phyloP scores from a whole-genome alignment of 2,329 filamentous ascomycete species.

The Ophiostoma fasciatum region DNA sequence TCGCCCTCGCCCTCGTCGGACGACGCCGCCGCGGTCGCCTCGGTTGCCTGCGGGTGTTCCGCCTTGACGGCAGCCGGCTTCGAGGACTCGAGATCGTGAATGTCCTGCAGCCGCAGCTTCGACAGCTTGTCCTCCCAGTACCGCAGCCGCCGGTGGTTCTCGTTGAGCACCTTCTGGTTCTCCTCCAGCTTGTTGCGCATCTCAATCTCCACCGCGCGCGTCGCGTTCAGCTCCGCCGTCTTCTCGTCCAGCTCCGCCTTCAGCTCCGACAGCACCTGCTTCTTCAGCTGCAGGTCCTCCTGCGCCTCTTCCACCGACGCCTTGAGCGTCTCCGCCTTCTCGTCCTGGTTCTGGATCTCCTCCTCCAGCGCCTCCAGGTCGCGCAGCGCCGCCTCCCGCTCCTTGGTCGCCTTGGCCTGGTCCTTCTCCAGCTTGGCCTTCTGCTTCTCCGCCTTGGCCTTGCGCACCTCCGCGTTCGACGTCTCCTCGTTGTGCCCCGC shows the following conservation, averaged over 20 bases:
- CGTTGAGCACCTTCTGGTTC: slow-evolving; percentile 72
- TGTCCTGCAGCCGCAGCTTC: slow-evolving; percentile 71
- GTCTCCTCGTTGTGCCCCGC: slow-evolving; percentile 65
- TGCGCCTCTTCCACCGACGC: slow-evolving; percentile 69
- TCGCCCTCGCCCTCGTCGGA: slow-evolving; percentile 10
- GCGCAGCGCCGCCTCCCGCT: slow-evolving; percentile 53
- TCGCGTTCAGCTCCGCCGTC: slow-evolving; percentile 73
- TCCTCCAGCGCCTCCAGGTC: slow-evolving; percentile 68
- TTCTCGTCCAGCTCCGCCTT: slow-evolving; percentile 83
- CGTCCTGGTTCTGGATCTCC: slow-evolving; percentile 64
- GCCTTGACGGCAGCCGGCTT: slow-evolving; percentile 16
- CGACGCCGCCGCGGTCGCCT: slow-evolving; percentile 3
- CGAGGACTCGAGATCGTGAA: slow-evolving; percentile 46
- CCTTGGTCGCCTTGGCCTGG: slow-evolving; percentile 60
- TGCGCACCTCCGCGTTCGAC: slow-evolving; percentile 73
- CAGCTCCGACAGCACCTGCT: slow-evolving; percentile 60
- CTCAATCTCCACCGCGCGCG: slow-evolving; percentile 80
- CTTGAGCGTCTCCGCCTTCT: slow-evolving; percentile 58
- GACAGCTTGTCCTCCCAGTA: slow-evolving; percentile 85
- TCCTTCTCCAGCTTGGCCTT: slow-evolving; percentile 77
- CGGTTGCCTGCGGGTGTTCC: slow-evolving; percentile 7
- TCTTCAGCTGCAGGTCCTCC: slow-evolving; percentile 61
- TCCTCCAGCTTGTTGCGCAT: slow-evolving; percentile 98
- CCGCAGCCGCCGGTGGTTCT: slow-evolving; percentile 69
- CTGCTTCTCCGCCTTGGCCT: slow-evolving; percentile 88